Percentiles rank a stretch among this genome's conserved stretches.
Conservation (phyloP, 306 rosid species). For the Gleditsia sinensis region DNA sequence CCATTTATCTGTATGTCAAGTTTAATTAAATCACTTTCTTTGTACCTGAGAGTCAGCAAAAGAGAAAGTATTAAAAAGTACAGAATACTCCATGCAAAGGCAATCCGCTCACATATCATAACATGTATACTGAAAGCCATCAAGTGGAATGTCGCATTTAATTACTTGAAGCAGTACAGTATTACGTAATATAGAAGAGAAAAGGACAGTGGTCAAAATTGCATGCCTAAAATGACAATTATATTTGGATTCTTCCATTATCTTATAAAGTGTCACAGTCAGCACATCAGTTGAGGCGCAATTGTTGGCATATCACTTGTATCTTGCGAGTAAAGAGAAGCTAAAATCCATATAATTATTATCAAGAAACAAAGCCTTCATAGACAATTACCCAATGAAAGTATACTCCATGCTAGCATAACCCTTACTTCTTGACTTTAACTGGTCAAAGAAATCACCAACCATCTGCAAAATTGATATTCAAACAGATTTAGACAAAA, state of each 20-base stretch:
- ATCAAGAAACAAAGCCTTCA: conserved; percentile 36
- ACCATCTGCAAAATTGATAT: conserved; percentile 54
- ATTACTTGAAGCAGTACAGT: neutral
- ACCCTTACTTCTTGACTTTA: conserved; percentile 94
- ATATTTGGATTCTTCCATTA: conserved; percentile 1
- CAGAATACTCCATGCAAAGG: conserved; percentile 9
- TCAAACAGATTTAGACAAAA: conserved; percentile 30
- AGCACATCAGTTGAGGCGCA: conserved; percentile 10
- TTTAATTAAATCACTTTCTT: conserved; percentile 72
- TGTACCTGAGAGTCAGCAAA: conserved; percentile 57
- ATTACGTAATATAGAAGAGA: neutral
- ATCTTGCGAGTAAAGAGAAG: conserved; percentile 10
- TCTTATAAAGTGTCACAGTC: neutral
- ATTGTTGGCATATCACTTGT: neutral
- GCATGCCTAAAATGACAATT: conserved; percentile 23
- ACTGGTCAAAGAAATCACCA: conserved; percentile 97
- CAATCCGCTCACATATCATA: neutral
- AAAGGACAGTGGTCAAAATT: neutral
- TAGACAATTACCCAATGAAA: conserved; percentile 62
- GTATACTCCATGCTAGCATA: conserved; percentile 97
- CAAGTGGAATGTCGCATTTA: neutral
- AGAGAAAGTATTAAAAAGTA: conserved; percentile 21
- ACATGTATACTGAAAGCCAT: neutral
- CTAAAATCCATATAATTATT: neutral
- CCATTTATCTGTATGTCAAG: conserved; percentile 92